Base-by-base conservation (phyloP, 208 protist species). In the Trypanosomatidae sp. region DNA sequence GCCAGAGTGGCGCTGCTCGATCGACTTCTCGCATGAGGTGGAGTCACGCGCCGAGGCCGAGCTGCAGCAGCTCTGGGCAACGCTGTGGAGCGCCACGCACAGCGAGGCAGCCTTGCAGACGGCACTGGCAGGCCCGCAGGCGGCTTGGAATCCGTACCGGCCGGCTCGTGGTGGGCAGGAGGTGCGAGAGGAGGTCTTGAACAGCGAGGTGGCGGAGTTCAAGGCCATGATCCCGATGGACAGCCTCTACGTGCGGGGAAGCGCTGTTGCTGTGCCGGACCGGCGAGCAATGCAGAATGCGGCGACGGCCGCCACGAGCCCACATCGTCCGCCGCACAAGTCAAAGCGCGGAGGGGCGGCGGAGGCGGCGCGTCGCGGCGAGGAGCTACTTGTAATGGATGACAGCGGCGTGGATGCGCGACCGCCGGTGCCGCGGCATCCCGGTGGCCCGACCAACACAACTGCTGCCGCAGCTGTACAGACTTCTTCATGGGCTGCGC, bases 91-190 rank as follows among this genome's bases (percentile, higher is more conserved):
- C 1, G 81, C 79, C 43, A 84, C 86, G 13, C 87, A 84, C 65
- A 90, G 82, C 69, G 69, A 74, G 59, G 62, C 71, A 6, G 79
- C 82, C 4, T 66, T 93, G 62, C 58, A 72, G 47, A 56, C 74
- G 3, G 88, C 92, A 1, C 46, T 76, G 39, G 36, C 55, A n/a
- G 83, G 86, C 1, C 81, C 82, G 13, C 85, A 79, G n/a, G 69
- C 75, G 30, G 70, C 39, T 0, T 93, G 88, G 90, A 96, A 96
- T 66, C 92, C 92, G 15, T 96, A 96, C 66, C 87, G 92, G 25
- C 88, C 88, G 1, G 69, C 76, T 2, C 89, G 86, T 10, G 75
- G 77, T 15, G 86, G 88, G 1, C 73, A 79, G 17, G 76, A 85
- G 22, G 70, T 88, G 44, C 76, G 79, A 12, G 73, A 81, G 53